Conservation (phyloP, 2,329 filamentous ascomycete genomes). For the Fusarium incarnatum region DNA sequence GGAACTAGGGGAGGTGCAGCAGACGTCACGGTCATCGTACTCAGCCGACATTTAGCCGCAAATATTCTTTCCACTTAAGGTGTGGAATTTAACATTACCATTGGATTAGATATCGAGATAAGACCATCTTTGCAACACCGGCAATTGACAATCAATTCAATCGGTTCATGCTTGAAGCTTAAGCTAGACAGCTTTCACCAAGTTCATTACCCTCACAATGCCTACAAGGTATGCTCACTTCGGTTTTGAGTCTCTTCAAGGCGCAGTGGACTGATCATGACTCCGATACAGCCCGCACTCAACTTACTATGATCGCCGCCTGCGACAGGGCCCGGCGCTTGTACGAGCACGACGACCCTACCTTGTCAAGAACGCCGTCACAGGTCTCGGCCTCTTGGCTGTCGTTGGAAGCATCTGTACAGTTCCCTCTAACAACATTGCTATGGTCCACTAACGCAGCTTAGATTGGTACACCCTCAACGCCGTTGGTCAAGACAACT, state of each 20-base stretch:
- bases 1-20: conserved; percentile 33
- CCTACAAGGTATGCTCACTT: conserved; percentile 37
- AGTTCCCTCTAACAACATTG: conserved; percentile 55
- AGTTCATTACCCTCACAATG: conserved; percentile 27
- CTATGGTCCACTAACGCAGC: conserved; percentile 28
- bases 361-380: conserved; percentile 87
- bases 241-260: neutral
- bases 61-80: conserved; percentile 39
- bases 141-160: conserved; percentile 15
- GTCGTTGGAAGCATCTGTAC: conserved; percentile 90
- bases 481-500: conserved; percentile 95
- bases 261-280: conserved; percentile 39
- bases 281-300: conserved; percentile 58
- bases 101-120: conserved; percentile 17
- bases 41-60: conserved; percentile 45
- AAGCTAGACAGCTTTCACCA: neutral
- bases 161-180: neutral
- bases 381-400: conserved; percentile 78
- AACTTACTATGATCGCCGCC: conserved; percentile 92
- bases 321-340: conserved; percentile 87
- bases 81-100: conserved; percentile 22
- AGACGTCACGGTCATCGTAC: conserved; percentile 31
- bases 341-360: conserved; percentile 93
- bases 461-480: conserved; percentile 74
- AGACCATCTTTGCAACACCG: conserved; percentile 12